phyloP scores from a whole-genome alignment of 441 rosid species.

The Populus hybrid region DNA sequence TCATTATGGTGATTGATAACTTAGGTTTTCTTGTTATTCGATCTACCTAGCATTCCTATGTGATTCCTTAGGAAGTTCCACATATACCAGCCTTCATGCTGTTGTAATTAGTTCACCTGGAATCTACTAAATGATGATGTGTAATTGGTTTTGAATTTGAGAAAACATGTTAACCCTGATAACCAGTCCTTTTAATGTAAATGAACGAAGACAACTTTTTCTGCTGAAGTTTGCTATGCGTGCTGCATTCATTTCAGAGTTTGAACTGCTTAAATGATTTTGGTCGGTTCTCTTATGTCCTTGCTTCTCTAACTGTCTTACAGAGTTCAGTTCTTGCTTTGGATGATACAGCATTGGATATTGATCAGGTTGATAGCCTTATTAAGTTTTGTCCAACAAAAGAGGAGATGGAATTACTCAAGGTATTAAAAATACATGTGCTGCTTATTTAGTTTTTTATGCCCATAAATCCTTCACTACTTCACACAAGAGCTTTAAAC shows the following conservation, averaged over 20 bases:
- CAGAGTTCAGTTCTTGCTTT: conserved; percentile 85
- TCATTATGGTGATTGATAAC: neutral
- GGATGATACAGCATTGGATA: conserved; percentile 79
- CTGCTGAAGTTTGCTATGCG: neutral
- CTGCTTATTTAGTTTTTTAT: neutral
- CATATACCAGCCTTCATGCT: neutral
- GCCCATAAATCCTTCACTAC: neutral
- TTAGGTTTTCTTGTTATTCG: neutral
- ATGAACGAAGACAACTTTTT: neutral
- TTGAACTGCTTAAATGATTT: conserved; percentile 5
- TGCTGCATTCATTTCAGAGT: neutral
- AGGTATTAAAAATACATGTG: conserved; percentile 39
- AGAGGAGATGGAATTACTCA: conserved; percentile 84
- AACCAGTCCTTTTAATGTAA: neutral
- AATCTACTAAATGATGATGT: neutral
- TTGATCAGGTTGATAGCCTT: conserved; percentile 90
- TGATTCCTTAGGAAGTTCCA: neutral
- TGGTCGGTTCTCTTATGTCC: conserved; percentile 20
- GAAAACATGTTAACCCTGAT: neutral
- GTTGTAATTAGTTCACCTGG: neutral
- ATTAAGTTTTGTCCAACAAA: conserved; percentile 94
- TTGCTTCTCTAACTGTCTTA: conserved; percentile 25
- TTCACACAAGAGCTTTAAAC: neutral
- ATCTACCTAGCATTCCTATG: neutral
- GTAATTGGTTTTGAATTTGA: neutral